Base-by-base conservation (phyloP, 441 rosid species). In the Omphalea diandra region DNA sequence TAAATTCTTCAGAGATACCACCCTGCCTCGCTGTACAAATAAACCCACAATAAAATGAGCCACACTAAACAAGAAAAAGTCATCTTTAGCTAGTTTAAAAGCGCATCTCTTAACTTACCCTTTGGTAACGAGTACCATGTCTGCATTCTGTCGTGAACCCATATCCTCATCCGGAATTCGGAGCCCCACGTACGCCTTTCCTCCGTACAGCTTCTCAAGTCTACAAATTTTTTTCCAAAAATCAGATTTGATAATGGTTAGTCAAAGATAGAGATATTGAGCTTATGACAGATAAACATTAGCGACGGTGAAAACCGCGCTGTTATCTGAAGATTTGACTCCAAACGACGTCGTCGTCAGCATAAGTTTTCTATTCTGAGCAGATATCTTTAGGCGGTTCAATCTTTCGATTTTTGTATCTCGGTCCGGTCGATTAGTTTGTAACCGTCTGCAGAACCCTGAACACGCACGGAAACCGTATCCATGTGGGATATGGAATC, bases 151-250 rank as follows among this genome's bases (percentile, higher is more conserved):
- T 36, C 88, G 88, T 17, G 92, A 82, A 72, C 87, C 88, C 18
- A 93, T 81, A 61, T 94, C 98, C 3, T 93, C 80, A 79, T 92
- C 98, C 1, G 98, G 99, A 79, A 94, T 85, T 36, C 88, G 93
- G 71, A 95, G 99, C 49, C 99, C 99, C 2, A 84, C 83, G 56
- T 88, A 89, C 8, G 81, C 87, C 58, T 90, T 95, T 49, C 98
- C 99, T 65, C 87, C 87, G 69, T 88, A 84, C 61, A 92, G 85
- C 86, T 90, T 92, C 72, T 92, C 97, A 32, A 94, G 82, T 59
- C 98, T 91, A 66, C 44, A 76, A 65, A 24, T 11, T n/a, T n/a
- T n/a, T n/a, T n/a, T n/a, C n/a, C n/a, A n/a, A n/a, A n/a, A n/a
- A n/a, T n/a, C n/a, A n/a, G n/a, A n/a, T n/a, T n/a, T n/a, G n/a